Conservation (phyloP, 1,139 yeast genomes). For the Kodamaea fungicola region DNA sequence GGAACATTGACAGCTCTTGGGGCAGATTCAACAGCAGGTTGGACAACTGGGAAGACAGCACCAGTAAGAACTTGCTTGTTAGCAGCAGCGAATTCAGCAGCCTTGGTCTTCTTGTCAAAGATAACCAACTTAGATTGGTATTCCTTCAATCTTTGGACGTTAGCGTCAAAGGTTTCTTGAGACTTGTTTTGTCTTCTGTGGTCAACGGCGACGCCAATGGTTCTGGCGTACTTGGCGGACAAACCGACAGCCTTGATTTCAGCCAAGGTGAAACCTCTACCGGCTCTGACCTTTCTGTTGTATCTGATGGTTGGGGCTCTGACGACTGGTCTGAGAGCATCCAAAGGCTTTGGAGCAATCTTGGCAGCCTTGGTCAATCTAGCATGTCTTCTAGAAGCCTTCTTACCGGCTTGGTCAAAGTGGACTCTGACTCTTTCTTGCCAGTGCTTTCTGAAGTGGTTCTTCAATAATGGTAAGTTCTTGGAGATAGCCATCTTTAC, state of each 20-base stretch:
- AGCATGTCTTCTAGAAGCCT: slow-evolving; percentile 92
- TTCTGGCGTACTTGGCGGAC: slow-evolving; percentile 93
- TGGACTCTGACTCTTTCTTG: slow-evolving; percentile 99
- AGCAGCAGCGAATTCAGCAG: slow-evolving; percentile 64
- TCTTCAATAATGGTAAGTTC: slow-evolving; percentile 96
- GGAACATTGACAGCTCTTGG: slow-evolving; percentile 88
- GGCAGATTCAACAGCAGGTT: slow-evolving; percentile 65
- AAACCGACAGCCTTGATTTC: slow-evolving; percentile 98
- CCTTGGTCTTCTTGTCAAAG: slow-evolving; percentile 85
- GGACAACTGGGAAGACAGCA: slow-evolving; percentile 90
- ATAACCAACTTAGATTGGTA: slow-evolving; percentile 94
- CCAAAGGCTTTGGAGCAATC: slow-evolving; percentile 97
- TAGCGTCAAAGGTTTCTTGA: slow-evolving; percentile 90
- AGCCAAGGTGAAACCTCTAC: slow-evolving; percentile 98
- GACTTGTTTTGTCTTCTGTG: slow-evolving; percentile 99
- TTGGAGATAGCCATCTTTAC: slow-evolving; percentile 81
- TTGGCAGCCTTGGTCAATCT: slow-evolving; percentile 93
- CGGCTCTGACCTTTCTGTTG: slow-evolving; percentile 99
- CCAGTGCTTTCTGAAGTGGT: slow-evolving; percentile 99
- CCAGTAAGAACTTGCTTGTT: slow-evolving; percentile 76
- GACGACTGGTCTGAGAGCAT: slow-evolving; percentile 93
- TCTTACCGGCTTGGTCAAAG: slow-evolving; percentile 99
- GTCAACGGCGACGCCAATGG: slow-evolving; percentile 98
- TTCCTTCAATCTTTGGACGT: slow-evolving; percentile 95
- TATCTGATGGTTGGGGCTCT: slow-evolving; percentile 98